Evolutionary conservation across 306 rosid genomes (phyloP).

Genomic region (Acacia confusa): DNA sequence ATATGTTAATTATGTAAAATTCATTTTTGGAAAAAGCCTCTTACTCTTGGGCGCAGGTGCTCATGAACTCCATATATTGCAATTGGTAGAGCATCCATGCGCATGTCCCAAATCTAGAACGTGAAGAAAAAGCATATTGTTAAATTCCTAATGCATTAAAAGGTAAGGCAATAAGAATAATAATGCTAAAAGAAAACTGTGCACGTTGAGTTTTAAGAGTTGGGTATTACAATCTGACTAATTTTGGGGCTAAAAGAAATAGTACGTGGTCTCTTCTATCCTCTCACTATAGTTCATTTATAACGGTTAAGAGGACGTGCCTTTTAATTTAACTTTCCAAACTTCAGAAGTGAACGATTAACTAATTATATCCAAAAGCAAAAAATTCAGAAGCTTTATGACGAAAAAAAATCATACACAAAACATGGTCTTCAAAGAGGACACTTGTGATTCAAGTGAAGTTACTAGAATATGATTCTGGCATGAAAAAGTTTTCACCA

Average conservation of each 20-base stretch:
- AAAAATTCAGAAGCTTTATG: not conserved
- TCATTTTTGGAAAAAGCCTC: not conserved
- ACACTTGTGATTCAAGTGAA: not conserved
- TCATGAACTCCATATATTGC: constrained; percentile 65
- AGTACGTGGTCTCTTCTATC: not conserved
- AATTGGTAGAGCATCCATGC: constrained; percentile 64
- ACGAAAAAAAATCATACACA: not conserved
- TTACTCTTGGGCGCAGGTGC: constrained; percentile 66
- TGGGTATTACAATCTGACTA: not conserved
- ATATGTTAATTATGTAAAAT: not conserved
- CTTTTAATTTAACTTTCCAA: not conserved
- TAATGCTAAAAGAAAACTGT: not conserved
- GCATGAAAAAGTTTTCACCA: too few relatives aligned
- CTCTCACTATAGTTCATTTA: not conserved
- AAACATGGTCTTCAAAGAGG: not conserved
- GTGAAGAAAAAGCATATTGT: not conserved
- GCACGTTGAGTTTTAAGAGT: not conserved
- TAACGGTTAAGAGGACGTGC: too few relatives aligned
- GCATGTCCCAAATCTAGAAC: constrained; percentile 71
- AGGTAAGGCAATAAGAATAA: not conserved
- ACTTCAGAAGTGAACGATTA: not conserved
- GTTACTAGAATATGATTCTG: not conserved
- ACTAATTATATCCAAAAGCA: not conserved
- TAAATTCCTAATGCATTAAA: not conserved
- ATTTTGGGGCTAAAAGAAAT: not conserved